Conservation (phyloP, 2,329 filamentous ascomycete species). For the Helicocarpus griseus region DNA sequence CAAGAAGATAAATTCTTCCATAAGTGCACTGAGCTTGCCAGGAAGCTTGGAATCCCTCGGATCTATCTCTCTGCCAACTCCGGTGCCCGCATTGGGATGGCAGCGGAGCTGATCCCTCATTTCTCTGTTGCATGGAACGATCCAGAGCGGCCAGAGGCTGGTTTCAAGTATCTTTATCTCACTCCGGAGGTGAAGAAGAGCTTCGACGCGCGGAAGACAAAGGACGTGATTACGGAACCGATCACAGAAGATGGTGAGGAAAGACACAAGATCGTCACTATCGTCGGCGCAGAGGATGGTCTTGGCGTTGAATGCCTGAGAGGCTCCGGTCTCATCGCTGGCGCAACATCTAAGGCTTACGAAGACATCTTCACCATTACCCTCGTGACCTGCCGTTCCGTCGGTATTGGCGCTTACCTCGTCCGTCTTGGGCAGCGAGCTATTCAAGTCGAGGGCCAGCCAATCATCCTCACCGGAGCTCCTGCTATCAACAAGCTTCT, state of each 20-base stretch:
- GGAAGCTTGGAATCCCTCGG: constrained; percentile 87
- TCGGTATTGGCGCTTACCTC: constrained; percentile 98
- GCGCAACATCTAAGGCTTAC: constrained; percentile 92
- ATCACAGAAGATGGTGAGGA: constrained; percentile 79
- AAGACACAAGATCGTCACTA: constrained; percentile 85
- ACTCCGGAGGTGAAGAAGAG: constrained; percentile 76
- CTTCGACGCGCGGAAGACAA: constrained; percentile 67
- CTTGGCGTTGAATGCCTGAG: constrained; percentile 95
- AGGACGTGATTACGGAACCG: constrained; percentile 79
- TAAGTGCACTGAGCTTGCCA: constrained; percentile 94
- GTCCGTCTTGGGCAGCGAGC: constrained; percentile 97
- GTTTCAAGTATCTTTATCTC: constrained; percentile 96
- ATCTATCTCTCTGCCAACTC: constrained; percentile 99
- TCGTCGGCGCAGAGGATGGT: constrained; percentile 88
- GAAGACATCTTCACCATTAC: constrained; percentile 99
- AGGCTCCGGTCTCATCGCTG: constrained; percentile 94
- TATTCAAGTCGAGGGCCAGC: constrained; percentile 97
- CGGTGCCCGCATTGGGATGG: constrained; percentile 91
- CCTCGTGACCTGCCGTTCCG: constrained; percentile 92
- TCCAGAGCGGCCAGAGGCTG: constrained; percentile 63
- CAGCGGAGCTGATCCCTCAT: constrained; percentile 91
- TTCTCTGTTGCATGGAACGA: constrained; percentile 98
- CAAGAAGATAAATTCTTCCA: constrained; percentile 97
- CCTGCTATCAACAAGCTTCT: constrained; percentile 96
- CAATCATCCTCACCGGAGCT: constrained; percentile 96